Conservation (phyloP, 768 basidiomycete genomes). For the Clathrus columnatus region DNA sequence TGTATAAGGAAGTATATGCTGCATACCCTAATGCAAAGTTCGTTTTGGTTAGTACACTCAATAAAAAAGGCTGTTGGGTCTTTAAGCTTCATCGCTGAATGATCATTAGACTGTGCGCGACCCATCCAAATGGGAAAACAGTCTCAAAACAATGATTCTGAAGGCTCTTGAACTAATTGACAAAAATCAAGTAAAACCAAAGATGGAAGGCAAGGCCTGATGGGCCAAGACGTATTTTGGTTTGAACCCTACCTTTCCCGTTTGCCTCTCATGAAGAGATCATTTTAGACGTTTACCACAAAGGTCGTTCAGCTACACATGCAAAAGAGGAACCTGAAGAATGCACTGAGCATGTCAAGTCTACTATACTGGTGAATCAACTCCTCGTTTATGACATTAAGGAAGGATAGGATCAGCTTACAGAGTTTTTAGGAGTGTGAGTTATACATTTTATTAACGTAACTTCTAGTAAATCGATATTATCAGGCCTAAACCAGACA, state of each 20-base stretch:
- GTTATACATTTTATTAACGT: not conserved
- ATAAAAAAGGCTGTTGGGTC: not conserved
- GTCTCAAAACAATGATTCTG: not conserved
- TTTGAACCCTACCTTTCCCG: not conserved
- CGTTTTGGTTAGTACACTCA: not conserved
- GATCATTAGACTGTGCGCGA: not conserved
- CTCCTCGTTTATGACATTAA: conserved; percentile 3
- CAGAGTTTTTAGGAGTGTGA: conserved; percentile 7
- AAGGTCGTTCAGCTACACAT: not conserved
- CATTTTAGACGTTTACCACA: not conserved
- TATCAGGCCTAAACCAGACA: not conserved
- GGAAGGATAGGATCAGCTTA: conserved; percentile 2
- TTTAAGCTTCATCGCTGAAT: not conserved
- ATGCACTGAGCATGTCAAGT: not conserved
- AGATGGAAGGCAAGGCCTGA: not conserved
- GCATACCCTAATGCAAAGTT: conserved; percentile 8
- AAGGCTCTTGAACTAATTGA: not conserved
- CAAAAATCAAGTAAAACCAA: not conserved
- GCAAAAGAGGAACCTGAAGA: not conserved
- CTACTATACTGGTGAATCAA: not conserved
- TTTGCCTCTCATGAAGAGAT: too few species aligned
- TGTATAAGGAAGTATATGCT: not conserved
- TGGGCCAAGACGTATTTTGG: not conserved
- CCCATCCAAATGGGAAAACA: not conserved
- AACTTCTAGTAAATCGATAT: not conserved